These are phyloP conservation scores for Pezicula neosporulosa DNA, from an alignment of 2,329 filamentous ascomycete genomes.

Conservation along the genomic window DNA sequence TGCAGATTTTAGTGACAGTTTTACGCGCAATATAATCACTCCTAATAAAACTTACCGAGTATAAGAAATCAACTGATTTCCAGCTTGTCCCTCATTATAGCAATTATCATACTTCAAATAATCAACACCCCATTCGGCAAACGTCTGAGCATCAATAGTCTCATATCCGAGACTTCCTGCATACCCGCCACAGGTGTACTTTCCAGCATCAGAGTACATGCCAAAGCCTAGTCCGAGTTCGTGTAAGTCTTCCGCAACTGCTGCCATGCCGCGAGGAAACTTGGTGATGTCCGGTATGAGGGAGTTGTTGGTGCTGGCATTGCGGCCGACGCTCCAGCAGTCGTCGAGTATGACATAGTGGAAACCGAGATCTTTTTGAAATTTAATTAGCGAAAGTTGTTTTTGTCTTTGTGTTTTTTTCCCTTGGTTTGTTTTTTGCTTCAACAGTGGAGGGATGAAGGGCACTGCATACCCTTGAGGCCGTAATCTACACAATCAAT, in stretches of 20 bases:
- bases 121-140: conserved; percentile 48
- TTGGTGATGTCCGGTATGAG: conserved; percentile 36
- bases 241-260: conserved; percentile 44
- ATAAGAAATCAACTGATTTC: conserved; percentile 36
- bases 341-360: conserved; percentile 53
- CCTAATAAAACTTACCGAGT: conserved; percentile 25
- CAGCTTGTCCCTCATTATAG: conserved; percentile 50
- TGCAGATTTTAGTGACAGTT: conserved; percentile 37
- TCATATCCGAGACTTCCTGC: conserved; percentile 46
- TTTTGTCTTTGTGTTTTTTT: too few species aligned
- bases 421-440: too few species aligned
- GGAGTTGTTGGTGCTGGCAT: conserved; percentile 35
- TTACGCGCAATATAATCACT: background rate
- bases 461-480: conserved; percentile 27
- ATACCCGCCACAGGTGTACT: conserved; percentile 35
- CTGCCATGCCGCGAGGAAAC: conserved; percentile 44
- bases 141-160: conserved; percentile 47
- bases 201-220: conserved; percentile 47
- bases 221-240: conserved; percentile 45
- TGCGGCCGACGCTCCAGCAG: conserved; percentile 45
- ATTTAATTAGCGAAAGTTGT: too few species aligned
- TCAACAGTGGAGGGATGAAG: too few species aligned
- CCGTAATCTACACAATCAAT: conserved; percentile 43
- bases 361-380: conserved; percentile 44
- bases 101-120: conserved; percentile 57